These are phyloP conservation scores for Psilocybe cubensis DNA, from an alignment of 768 basidiomycete species.

Conservation along the genomic window DNA sequence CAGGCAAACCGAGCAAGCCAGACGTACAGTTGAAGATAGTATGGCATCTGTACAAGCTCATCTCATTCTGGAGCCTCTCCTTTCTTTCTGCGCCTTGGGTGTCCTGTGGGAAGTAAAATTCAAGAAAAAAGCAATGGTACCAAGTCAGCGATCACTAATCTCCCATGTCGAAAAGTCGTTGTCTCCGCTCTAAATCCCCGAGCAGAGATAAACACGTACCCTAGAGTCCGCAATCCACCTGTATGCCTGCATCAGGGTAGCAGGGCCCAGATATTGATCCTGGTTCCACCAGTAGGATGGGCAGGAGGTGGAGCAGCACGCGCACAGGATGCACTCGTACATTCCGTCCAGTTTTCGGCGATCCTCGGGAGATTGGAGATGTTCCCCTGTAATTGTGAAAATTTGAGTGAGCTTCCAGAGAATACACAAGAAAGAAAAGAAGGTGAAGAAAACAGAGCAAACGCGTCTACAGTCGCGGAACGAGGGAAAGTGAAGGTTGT, in stretches of 20 bases:
- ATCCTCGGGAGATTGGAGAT: slow-evolving; percentile 89
- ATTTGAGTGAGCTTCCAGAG: background rate
- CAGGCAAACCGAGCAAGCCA: background rate
- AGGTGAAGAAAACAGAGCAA: background rate
- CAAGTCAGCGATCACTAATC: background rate
- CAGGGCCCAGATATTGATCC: slow-evolving; percentile 97
- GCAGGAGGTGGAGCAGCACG: slow-evolving; percentile 97
- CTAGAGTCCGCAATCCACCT: slow-evolving; percentile 98
- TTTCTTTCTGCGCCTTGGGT: slow-evolving; percentile 76
- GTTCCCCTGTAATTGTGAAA: slow-evolving; percentile 54
- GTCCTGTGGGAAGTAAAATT: slow-evolving; percentile 58
- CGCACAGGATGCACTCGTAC: slow-evolving; percentile 97
- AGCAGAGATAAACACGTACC: slow-evolving; percentile 48
- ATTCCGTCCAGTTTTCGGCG: slow-evolving; percentile 95
- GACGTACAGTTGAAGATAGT: slow-evolving; percentile 94
- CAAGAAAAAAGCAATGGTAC: too few species aligned
- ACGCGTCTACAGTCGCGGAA: too few species aligned
- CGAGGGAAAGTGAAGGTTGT: background rate
- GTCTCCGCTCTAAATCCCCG: slow-evolving; percentile 20
- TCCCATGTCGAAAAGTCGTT: background rate
- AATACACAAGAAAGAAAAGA: background rate
- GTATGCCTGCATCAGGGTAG: slow-evolving; percentile 95
- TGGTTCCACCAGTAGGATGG: slow-evolving; percentile 99
- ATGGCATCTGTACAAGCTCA: slow-evolving; percentile 97
- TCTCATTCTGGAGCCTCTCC: slow-evolving; percentile 92